Base-by-base conservation (phyloP, 2,329 filamentous ascomycete genomes). In the Huntiella omanensis region DNA sequence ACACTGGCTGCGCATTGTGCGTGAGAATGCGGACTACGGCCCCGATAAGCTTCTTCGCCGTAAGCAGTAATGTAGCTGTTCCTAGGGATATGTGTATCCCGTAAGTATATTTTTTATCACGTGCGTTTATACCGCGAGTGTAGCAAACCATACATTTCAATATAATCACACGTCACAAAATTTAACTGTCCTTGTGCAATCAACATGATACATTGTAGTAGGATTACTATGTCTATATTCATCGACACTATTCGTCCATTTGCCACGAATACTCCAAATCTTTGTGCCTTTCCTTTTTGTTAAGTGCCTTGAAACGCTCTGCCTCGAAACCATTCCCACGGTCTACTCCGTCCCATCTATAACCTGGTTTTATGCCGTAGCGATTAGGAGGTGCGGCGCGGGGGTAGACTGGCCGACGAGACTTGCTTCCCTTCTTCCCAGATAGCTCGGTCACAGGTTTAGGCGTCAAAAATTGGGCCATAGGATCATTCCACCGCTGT, bases 331-430 rank as follows among this genome's bases (percentile, higher is more conserved):
- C 88, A 63, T 85, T 98, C 15, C 84, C 71, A 53, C 91, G 71
- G 66, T 98, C 91, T 13, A 98, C 91, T 4, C 92, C 91, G 67
- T 98, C 91, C 91, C 91, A 98, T 53, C 84, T 70, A 64, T 93
- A 85, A 0, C 91, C 92, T 0, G 91, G 91, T 50, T 80, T 71
- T 51, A 98, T 96, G 1, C 83, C 84, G 64, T 96, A 96, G 15
- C 91, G 72, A 68, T 98, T 98, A 39, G 91, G 91, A 56, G 83
- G 73, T 47, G 81, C 83, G 0, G 79, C 71, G 0, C 88, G 91
- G 50, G 76, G 66, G 59, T 96, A 98, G 4, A 82, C 59, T 3
- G 80, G 83, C 53, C 71, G 75, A 11, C 62, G 60, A 47, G 62
- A 40, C 7, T 15, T 33, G 5, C 33, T 55, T 47, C 54, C 62